Base-by-base conservation (phyloP, 352 stramenopile genomes). In the Pythium brachiatum region DNA sequence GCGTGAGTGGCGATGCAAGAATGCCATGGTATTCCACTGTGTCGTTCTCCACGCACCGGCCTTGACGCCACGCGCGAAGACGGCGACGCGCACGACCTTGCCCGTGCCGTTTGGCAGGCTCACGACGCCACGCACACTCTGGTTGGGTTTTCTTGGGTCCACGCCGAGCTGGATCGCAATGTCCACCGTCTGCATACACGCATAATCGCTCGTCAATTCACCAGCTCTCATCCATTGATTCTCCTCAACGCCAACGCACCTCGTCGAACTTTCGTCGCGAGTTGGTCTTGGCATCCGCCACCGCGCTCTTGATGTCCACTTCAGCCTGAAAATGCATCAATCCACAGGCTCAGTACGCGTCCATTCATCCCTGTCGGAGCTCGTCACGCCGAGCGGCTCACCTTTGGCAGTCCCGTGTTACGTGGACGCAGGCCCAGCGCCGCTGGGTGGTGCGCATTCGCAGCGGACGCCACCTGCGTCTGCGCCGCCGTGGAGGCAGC, bases 1-100 rank as follows among this genome's bases (percentile, higher is more conserved):
- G n/a, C n/a, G n/a, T n/a, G n/a, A n/a, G n/a, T n/a, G n/a, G n/a
- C n/a, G n/a, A n/a, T n/a, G n/a, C n/a, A n/a, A n/a, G n/a, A n/a
- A n/a, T n/a, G n/a, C n/a, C n/a, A n/a, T n/a, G n/a, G n/a, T n/a
- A n/a, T n/a, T n/a, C n/a, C n/a, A n/a, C n/a, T 23, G 23, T 7
- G 15, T 5, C 18, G 38, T 8, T 15, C 11, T 44, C 13, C 2
- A 62, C 57, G 44, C 58, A 78, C 73, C 76, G 20, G 86, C 90
- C 72, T 95, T 95, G 16, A 77, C 73, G 53, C 89, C 91, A 46
- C 89, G 84, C 44, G 90, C 90, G 65, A 98, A 98, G 39, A 98
- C 92, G 0, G 90, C 90, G 34, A 98, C 89, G 43, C 83, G 79
- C 52, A 96, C 83, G 21, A 76, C 74, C 71, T 97, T 97, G 60